Evolutionary conservation across 257 asterid species (phyloP), one percentile per base, ranked within the genome.

Genomic region (Primulina tabacum): DNA sequence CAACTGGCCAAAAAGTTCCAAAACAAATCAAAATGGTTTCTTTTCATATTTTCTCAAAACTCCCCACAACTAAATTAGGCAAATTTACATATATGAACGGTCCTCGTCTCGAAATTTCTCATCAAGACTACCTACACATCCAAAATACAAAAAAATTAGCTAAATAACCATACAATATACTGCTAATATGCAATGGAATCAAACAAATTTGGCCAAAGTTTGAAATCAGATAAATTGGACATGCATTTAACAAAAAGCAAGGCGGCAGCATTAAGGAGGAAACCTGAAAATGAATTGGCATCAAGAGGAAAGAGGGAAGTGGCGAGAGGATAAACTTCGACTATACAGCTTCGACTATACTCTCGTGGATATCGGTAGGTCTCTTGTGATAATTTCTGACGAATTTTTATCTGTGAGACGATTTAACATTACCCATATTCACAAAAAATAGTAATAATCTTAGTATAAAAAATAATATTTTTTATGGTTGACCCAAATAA

Each of bases 311-410:
- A 92, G 55, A 92, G 78, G 68, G 78, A 76, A 70, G 78, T 81
- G 68, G 98, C 90, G 17, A 92, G 86, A 68, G 97, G 85, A 78
- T 85, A 83, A n/a, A n/a, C n/a, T n/a, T n/a, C n/a, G n/a, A n/a
- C n/a, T n/a, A n/a, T n/a, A n/a, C n/a, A n/a, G n/a, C n/a, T n/a
- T n/a, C n/a, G n/a, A n/a, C n/a, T n/a, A n/a, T n/a, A n/a, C n/a
- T n/a, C n/a, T n/a, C n/a, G n/a, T n/a, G n/a, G n/a, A n/a, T n/a
- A n/a, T n/a, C n/a, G n/a, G n/a, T n/a, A n/a, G n/a, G n/a, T n/a
- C n/a, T n/a, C n/a, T n/a, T n/a, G n/a, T n/a, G n/a, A n/a, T n/a
- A n/a, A n/a, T n/a, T n/a, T n/a, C n/a, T n/a, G n/a, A n/a, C n/a
- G n/a, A n/a, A n/a, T n/a, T n/a, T n/a, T n/a, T n/a, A n/a, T n/a